Conservation (phyloP, 345 rosid species). For the Lumnitzera racemosa region DNA sequence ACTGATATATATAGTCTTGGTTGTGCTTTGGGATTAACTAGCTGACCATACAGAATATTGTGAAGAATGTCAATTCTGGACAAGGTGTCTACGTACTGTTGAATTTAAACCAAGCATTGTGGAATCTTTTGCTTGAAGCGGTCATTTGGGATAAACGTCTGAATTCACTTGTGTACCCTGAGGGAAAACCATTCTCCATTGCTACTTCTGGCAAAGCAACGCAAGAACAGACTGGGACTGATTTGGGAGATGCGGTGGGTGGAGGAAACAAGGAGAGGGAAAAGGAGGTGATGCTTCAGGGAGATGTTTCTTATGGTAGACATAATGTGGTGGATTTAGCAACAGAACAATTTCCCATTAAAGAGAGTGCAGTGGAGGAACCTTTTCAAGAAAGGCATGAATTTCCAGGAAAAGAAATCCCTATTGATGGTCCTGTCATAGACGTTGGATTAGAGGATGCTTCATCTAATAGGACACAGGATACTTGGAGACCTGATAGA, state of each 20-base stretch:
- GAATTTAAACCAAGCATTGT: constrained; percentile 48
- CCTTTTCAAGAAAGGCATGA: constrained; percentile 23
- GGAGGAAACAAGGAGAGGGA: constrained; percentile 10
- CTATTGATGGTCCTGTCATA: constrained; percentile 24
- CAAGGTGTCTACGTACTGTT: constrained; percentile 41
- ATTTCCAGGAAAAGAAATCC: constrained; percentile 29
- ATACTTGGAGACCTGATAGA: constrained; percentile 14
- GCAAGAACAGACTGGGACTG: constrained; percentile 19
- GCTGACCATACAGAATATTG: constrained; percentile 33
- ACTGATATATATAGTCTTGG: constrained; percentile 1
- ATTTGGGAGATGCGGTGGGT: constrained; percentile 10
- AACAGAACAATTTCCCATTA: constrained; percentile 9
- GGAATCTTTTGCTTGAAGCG: constrained; percentile 82
- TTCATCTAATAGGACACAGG: constrained; percentile 10
- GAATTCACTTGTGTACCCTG: constrained; percentile 48
- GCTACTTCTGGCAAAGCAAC: constrained; percentile 23
- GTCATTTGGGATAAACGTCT: constrained; percentile 70
- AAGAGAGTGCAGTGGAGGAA: constrained; percentile 17
- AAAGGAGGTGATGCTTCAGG: neutral
- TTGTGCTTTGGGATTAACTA: constrained; percentile 13
- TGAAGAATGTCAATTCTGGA: constrained; percentile 34
- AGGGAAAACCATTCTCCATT: constrained; percentile 28
- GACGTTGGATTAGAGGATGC: constrained; percentile 17
- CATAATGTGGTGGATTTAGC: constrained; percentile 9
- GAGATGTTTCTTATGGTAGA: constrained; percentile 9